A percentile compares a stretch with the other conserved stretches of the same genome.
phyloP scores from a whole-genome alignment of 352 stramenopile species.

The Pythium sukuiense region DNA sequence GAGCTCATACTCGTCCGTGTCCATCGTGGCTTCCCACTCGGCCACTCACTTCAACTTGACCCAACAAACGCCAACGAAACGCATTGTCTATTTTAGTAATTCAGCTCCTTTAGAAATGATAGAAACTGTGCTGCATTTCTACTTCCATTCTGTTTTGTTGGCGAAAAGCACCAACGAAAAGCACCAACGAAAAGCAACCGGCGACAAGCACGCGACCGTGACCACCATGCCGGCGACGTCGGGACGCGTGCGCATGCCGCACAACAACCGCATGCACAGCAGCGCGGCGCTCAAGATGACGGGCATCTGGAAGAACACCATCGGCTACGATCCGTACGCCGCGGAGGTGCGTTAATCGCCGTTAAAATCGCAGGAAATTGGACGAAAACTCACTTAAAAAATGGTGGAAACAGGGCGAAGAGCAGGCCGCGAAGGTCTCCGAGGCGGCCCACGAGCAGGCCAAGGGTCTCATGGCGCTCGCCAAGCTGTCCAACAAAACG shows the following conservation, averaged over 20 bases:
- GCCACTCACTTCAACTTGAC: constrained; percentile 17
- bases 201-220: not conserved
- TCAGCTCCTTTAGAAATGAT: constrained; percentile 1
- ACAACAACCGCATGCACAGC: constrained; percentile 97
- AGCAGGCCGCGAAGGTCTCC: constrained; percentile 58
- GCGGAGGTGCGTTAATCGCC: constrained; percentile 26
- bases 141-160: not conserved
- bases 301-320: constrained; percentile 97
- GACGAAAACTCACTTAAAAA: not conserved
- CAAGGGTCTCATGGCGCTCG: constrained; percentile 93
- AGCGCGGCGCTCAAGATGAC: constrained; percentile 93
- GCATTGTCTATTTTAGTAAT: constrained; percentile 11
- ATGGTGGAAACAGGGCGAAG: constrained; percentile 26
- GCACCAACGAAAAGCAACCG: constrained; percentile 1
- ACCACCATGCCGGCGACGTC: constrained; percentile 88
- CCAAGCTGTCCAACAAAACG: constrained; percentile 93
- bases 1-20: constrained; percentile 31
- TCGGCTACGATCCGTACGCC: constrained; percentile 96
- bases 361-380: not conserved
- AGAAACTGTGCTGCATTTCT: not conserved
- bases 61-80: constrained; percentile 16
- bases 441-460: constrained; percentile 87
- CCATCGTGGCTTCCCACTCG: constrained; percentile 21
- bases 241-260: constrained; percentile 93
- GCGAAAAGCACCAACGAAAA: constrained; percentile 1